phyloP scores from a whole-genome alignment of 176 grass and related monocot genomes.

The Hyparrhenia diplandra region DNA sequence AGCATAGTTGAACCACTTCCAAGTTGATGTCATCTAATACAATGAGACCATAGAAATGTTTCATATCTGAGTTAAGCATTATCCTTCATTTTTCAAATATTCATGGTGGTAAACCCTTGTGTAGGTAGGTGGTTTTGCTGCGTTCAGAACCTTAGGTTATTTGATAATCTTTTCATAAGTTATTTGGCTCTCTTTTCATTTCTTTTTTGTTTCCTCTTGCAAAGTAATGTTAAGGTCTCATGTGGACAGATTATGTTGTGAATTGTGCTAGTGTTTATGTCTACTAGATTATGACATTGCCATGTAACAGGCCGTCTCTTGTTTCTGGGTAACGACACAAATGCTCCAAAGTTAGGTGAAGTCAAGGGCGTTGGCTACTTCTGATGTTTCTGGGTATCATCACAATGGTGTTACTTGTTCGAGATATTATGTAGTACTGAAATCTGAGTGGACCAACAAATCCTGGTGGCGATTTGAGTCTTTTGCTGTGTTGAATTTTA shows the following conservation, averaged over 20 bases:
- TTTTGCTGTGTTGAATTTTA: not conserved
- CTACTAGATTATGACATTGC: not conserved
- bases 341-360: slow-evolving; percentile 40
- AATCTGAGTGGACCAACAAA: slow-evolving; percentile 8
- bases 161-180: not conserved
- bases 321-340: slow-evolving; percentile 47
- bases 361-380: slow-evolving; percentile 58
- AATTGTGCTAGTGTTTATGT: not conserved
- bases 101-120: not conserved
- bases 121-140: not conserved
- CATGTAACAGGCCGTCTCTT: slow-evolving; percentile 49
- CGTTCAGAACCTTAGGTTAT: not conserved
- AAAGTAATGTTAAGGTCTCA: not conserved
- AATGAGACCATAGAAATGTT: not conserved
- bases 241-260: not conserved
- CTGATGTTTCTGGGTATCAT: slow-evolving; percentile 33
- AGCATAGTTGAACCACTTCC: not conserved
- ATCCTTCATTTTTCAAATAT: not conserved
- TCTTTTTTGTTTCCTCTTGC: not conserved
- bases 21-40: not conserved
- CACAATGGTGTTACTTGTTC: not conserved
- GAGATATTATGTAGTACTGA: not conserved
- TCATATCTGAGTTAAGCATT: not conserved
- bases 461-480: not conserved
- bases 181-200: no score